Evolutionary conservation across 139 green algal species (phyloP).

Genomic region (Chlorella sp.): DNA sequence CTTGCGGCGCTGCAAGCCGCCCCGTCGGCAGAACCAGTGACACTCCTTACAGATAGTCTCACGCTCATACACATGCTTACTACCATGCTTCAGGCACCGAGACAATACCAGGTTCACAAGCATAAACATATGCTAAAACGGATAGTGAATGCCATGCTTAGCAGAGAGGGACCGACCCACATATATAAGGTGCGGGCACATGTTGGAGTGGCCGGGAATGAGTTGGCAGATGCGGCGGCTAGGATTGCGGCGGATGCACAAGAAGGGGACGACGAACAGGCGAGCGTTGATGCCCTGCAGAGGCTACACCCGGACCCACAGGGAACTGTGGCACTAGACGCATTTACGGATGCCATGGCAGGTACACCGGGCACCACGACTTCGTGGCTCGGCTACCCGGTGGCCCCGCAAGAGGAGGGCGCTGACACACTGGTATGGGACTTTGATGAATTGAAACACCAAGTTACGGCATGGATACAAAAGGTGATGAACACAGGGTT

Average conservation of each 20-base stretch:
- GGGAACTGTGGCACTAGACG: background rate
- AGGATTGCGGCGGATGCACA: background rate
- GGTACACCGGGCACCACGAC: too few species aligned
- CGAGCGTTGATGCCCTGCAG: too few species aligned
- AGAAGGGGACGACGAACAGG: background rate
- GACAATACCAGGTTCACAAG: background rate
- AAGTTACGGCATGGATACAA: background rate
- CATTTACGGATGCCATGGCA: too few species aligned
- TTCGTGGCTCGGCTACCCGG: too few species aligned
- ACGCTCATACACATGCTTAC: background rate
- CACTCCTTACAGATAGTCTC: background rate
- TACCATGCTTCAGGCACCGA: background rate
- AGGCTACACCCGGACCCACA: too few species aligned
- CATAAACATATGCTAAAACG: background rate
- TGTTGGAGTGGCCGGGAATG: background rate
- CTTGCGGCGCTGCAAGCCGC: background rate
- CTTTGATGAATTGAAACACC: background rate
- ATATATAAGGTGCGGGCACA: background rate
- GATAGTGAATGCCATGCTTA: background rate
- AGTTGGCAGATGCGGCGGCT: background rate
- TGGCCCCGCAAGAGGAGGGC: too few species aligned
- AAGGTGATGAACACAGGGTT: too few species aligned
- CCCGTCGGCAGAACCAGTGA: background rate
- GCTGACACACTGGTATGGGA: too few species aligned
- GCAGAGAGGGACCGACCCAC: background rate